Conservation (phyloP, 2,329 filamentous ascomycete genomes). For the Cladophialophora psammophila region DNA sequence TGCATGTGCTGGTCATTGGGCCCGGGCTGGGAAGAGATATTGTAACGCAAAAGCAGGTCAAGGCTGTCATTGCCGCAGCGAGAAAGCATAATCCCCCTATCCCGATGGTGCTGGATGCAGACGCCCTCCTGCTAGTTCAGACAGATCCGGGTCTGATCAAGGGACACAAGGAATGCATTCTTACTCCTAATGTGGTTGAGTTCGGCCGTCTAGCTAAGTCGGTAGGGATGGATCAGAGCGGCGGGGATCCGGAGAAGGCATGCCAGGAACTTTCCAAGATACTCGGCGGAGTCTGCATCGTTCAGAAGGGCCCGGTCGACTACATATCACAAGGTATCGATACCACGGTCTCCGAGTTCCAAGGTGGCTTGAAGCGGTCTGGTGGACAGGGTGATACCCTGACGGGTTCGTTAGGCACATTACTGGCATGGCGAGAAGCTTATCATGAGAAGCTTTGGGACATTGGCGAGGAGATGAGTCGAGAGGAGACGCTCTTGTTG, state of each 20-base stretch:
- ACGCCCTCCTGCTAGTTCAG: slow-evolving; percentile 81
- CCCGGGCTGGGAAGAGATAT: slow-evolving; percentile 89
- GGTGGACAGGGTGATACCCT: slow-evolving; percentile 96
- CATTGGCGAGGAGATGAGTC: slow-evolving; percentile 63
- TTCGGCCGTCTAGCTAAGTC: slow-evolving; percentile 82
- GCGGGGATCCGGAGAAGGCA: slow-evolving; percentile 54
- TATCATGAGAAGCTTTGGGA: slow-evolving; percentile 85
- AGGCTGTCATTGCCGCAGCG: slow-evolving; percentile 79
- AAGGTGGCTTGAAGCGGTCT: slow-evolving; percentile 85
- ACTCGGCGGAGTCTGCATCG: slow-evolving; percentile 85
- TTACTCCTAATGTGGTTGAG: slow-evolving; percentile 95
- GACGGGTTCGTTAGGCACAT: slow-evolving; percentile 86
- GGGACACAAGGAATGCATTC: slow-evolving; percentile 81
- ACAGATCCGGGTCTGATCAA: slow-evolving; percentile 76
- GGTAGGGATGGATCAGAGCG: slow-evolving; percentile 66
- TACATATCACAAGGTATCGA: slow-evolving; percentile 79
- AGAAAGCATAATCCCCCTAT: slow-evolving; percentile 67
- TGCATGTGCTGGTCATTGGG: slow-evolving; percentile 92
- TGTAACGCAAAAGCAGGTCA: slow-evolving; percentile 87
- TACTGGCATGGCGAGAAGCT: slow-evolving; percentile 85
- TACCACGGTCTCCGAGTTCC: slow-evolving; percentile 77
- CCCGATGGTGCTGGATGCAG: slow-evolving; percentile 89
- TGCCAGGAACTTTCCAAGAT: slow-evolving; percentile 74
- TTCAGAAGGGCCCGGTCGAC: slow-evolving; percentile 87
- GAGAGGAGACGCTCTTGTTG: slow-evolving; percentile 69